Evolutionary conservation across 805 yeast genomes (phyloP).

Genomic region (Yamadazyma takamatsuzukensis): DNA sequence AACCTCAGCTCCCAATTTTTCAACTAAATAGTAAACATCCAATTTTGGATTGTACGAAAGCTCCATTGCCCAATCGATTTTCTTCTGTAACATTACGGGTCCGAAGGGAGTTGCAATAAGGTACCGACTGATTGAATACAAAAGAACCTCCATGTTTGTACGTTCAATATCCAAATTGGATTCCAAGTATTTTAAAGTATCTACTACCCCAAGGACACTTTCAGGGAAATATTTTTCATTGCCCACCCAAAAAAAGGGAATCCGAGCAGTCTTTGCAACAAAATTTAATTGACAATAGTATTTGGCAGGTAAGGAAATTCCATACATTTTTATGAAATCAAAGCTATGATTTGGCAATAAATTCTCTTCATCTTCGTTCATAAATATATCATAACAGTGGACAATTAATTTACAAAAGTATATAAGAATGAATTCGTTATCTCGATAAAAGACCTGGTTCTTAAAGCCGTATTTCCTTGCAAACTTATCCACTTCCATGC

Average conservation of each 20-base stretch:
- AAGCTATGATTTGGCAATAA: neutral
- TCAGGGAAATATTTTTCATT: slow-evolving; percentile 1
- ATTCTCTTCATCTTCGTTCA: neutral
- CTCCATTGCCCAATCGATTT: slow-evolving; percentile 1
- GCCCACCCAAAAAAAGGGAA: slow-evolving; percentile 1
- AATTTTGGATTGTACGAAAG: slow-evolving; percentile 3
- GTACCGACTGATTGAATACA: slow-evolving; percentile 1
- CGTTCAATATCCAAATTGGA: neutral
- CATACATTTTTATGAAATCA: slow-evolving; percentile 1
- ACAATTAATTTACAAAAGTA: slow-evolving; percentile 1
- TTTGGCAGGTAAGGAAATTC: neutral
- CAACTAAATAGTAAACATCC: slow-evolving; percentile 1
- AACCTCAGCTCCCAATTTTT: neutral
- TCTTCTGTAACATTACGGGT: neutral
- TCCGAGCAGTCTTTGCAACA: neutral
- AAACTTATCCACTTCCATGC: neutral
- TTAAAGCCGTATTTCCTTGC: neutral
- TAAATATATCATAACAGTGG: neutral
- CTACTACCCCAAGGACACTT: neutral
- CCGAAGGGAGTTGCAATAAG: slow-evolving; percentile 5
- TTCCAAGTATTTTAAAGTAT: neutral
- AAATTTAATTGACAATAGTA: neutral
- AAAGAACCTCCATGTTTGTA: slow-evolving; percentile 2
- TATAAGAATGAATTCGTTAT: neutral
- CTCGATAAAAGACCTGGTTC: neutral